Evolutionary conservation across 345 rosid species (phyloP), one percentile per base, ranked within the genome.

Genomic region (Hibiscus syriacus): DNA sequence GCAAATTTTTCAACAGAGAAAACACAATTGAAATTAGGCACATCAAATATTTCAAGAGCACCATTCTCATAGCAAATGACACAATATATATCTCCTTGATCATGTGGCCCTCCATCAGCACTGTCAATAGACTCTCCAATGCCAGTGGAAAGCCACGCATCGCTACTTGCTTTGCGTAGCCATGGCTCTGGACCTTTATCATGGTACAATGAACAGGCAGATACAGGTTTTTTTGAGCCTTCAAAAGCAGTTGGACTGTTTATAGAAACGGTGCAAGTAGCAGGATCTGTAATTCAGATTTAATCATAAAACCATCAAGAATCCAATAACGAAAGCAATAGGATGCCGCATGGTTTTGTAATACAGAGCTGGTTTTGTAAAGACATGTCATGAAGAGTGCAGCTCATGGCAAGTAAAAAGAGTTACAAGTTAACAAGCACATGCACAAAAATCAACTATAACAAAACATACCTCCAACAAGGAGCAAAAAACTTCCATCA

Each of bases 61-160:
- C 96, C 93, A 63, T 72, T 84, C 59, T 83, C 96, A 60, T 94
- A 86, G 78, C 98, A 94, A 77, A 91, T 83, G 75, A 88, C 84
- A 82, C 97, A 89, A 65, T 89, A 94, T 75, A 86, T 81, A 77
- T 94, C 99, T 46, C 93, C 99, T 86, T 87, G 98, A 68, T 92
- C 98, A 52, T 80, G 90, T 29, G 82, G 46, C 56, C 86, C 95
- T 67, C 93, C 92, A 80, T 93, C 97, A 75, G 83, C 81, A 82
- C 96, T 81, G 66, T 91, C 97, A 77, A 86, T 79, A 72, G 91
- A 81, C 82, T 86, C 96, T 74, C 85, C 89, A 76, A 89, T 59
- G 34, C 98, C 98, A 20, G 96, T 86, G 20, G 90, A 85, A 81
- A 94, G 96, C 99, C 99, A 94, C 68, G 99, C 96, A 79, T 92